Conservation (phyloP, 176 grass and related monocot genomes). For the Aegilops tauschii region DNA sequence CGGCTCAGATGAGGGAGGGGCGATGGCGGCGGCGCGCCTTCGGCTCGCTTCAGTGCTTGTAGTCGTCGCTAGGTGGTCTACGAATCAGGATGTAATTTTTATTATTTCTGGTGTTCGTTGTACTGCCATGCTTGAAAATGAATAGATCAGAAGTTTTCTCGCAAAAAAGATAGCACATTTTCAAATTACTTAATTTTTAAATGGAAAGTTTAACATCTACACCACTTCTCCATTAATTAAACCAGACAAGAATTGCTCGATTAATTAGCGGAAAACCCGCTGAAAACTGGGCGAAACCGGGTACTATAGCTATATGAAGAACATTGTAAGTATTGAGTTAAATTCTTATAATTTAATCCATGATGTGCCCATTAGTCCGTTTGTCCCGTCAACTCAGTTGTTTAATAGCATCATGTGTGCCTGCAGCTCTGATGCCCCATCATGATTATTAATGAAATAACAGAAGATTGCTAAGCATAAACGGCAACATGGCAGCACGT, state of each 20-base stretch:
- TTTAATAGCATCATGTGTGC: neutral
- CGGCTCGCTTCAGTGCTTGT: no score
- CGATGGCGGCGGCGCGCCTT: no score
- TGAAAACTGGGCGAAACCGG: no score
- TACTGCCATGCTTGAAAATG: no score
- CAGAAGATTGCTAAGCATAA: conserved; percentile 19
- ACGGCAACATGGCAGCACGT: conserved; percentile 6
- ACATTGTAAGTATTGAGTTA: neutral
- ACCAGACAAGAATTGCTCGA: neutral
- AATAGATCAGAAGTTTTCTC: no score
- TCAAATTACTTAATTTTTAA: neutral
- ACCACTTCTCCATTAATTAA: neutral
- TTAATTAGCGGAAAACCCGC: no score
- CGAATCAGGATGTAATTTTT: no score
- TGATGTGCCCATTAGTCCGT: neutral
- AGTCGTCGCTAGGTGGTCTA: no score
- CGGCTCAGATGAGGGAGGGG: no score
- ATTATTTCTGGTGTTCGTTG: no score
- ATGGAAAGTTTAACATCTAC: no score
- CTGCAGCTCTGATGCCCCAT: neutral
- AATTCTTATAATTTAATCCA: neutral
- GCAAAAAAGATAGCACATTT: neutral
- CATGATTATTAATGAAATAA: conserved; percentile 18
- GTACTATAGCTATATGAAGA: neutral
- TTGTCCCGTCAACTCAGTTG: neutral